phyloP scores from a whole-genome alignment of 2,329 filamentous ascomycete genomes.

The Leptographium radiaticola region DNA sequence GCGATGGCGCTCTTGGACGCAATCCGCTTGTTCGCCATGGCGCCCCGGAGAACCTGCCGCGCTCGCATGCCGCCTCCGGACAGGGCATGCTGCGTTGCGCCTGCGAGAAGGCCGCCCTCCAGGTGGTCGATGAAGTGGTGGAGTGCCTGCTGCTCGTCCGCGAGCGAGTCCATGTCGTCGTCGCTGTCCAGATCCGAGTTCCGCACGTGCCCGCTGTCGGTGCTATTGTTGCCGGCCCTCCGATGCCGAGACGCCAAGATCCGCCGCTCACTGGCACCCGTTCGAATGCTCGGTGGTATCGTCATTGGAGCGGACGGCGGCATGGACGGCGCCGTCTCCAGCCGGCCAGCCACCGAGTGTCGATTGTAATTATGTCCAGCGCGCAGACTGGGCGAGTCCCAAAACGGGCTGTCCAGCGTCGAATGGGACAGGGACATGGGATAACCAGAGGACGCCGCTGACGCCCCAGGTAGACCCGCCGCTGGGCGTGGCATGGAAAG shows the following conservation, averaged over 20 bases:
- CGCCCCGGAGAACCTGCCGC: constrained; percentile 33
- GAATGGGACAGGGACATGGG: background rate
- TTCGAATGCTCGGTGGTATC: background rate
- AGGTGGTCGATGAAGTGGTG: constrained; percentile 1
- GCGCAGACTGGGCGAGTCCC: background rate
- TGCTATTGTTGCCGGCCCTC: background rate
- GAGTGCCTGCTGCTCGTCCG: background rate
- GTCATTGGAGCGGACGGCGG: background rate
- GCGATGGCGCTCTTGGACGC: constrained; percentile 33
- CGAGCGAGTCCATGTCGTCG: background rate
- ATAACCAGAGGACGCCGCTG: too few relatives aligned
- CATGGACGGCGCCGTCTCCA: background rate
- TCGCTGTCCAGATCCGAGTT: background rate
- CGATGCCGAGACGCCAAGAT: background rate
- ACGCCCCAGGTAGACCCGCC: too few relatives aligned
- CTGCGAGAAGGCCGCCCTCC: background rate
- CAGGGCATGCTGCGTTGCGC: too few relatives aligned
- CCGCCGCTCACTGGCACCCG: background rate
- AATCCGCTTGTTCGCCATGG: constrained; percentile 28
- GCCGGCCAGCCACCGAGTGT: background rate
- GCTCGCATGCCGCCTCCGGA: constrained; percentile 22
- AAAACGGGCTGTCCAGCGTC: background rate
- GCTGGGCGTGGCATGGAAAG: too few relatives aligned
- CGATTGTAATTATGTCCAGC: background rate
- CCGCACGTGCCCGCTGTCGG: background rate